Base-by-base conservation (phyloP, 768 basidiomycete genomes). In the Sarcomyxa edulis region DNA sequence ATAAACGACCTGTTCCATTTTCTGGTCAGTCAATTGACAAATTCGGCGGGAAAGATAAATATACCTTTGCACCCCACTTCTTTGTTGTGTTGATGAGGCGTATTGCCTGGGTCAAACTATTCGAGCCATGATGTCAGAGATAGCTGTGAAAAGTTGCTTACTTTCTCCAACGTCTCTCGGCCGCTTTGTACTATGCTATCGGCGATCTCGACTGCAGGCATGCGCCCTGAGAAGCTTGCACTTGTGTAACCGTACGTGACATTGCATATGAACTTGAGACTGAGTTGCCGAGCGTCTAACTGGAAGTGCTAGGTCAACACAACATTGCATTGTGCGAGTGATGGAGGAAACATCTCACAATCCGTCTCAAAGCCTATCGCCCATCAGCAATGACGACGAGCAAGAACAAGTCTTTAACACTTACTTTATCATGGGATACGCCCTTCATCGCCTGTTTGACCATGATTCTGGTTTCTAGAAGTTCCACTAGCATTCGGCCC, bases 201-300 rank as follows among this genome's bases (percentile, higher is more conserved):
- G 0, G 96, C 96, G 27, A 99, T 91, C 58, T 98, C 94, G 14
- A 97, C 94, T 7, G 89, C 91, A 16, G 96, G 96, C 96, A 99
- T 98, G 33, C 96, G 72, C 2, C 96, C 96, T 11, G 94, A 97
- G 53, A 81, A 96, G 1, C 87, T 85, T 2, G 96, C 96, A 43
- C 86, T 74, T 0, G 95, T 97, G 55, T 99, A 98, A 0, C 96
- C 95, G 51, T 99, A 98, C 0, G 91, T 97, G 27, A 89, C 86
- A 54, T 97, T 92, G 25, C 88, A 78, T 32, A 99, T 94, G 48
- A 84, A 94, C 61, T 99, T 98, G 33, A 99, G 71, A 40, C 90
- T 80, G 3, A 96, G 75, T 53, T 98, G 95, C 2, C 96, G 77
- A 3, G 94, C 94, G 51, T 98, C 83, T 21, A 98, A 68, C n/a